Base-by-base conservation (phyloP, 139 green algal species). In the Picocystis salinarum region DNA sequence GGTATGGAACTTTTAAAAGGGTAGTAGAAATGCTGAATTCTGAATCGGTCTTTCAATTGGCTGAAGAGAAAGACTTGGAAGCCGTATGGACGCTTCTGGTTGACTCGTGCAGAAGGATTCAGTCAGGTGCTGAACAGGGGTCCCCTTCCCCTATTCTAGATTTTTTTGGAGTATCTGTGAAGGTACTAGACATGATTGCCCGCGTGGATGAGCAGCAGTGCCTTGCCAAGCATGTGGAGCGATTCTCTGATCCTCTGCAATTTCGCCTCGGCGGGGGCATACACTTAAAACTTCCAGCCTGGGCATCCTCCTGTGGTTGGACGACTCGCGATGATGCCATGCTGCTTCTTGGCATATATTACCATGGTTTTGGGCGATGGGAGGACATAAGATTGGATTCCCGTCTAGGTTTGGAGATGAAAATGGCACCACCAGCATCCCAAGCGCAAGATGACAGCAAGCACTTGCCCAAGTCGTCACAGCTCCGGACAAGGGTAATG, bases 111-210 rank as follows among this genome's bases (percentile, higher is more conserved):
- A 13, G 31, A 37, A 13, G 31, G 31, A 13, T 13, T 13, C 13
- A 15, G 13, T 13, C 13, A 13, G 31, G 31, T 15, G 31, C 13
- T 17, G 31, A 37, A 15, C 13, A 37, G 15, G 31, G 13, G 31
- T 13, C 31, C 15, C 40, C 5, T 24, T 30, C 4, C 26, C 58
- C 5, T 62, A n/a, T 74, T 26, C 48, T 94, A 22, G 80, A 94
- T 62, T 94, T 90, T 48, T 96, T 94, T 41, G 84, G 85, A 2
- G 59, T 59, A 0, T 44, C 67, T 1, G 73, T 94, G 5, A 82
- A 77, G 53, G 85, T 72, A 1, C 33, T 55, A 10, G 81, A 96
- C 34, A 50, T 92, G 28, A 30, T 63, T 17, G 28, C 31, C 26
- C 26, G 55, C 1, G 45, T 66, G 27, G 18, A 52, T 2, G 55